Conservation (phyloP, 2,329 filamentous ascomycete genomes). For the Talaromyces funiculosus region DNA sequence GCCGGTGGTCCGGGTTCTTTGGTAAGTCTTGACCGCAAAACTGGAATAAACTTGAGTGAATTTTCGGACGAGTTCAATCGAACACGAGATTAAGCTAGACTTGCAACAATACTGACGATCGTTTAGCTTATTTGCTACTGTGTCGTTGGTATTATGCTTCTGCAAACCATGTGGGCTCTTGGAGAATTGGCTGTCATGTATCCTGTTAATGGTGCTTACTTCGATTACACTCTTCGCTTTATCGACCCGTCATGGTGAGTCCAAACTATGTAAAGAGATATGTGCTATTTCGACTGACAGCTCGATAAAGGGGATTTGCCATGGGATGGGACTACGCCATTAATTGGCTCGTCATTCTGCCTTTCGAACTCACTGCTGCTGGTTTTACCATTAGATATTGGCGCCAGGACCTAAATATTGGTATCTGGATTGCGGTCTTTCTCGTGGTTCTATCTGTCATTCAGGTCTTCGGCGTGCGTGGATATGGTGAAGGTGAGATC, state of each 20-base stretch:
- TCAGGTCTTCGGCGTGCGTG: conserved; percentile 54
- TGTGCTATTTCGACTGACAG: not conserved
- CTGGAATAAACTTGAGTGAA: not conserved
- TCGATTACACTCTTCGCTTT: conserved; percentile 57
- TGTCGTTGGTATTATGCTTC: conserved; percentile 53
- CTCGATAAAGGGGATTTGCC: conserved; percentile 36
- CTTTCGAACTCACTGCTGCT: conserved; percentile 65
- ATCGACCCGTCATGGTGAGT: conserved; percentile 53
- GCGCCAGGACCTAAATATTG: conserved; percentile 46
- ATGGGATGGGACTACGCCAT: conserved; percentile 61
- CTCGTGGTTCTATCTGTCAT: conserved; percentile 48
- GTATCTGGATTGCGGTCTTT: conserved; percentile 54
- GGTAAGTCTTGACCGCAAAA: not conserved
- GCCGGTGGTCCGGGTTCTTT: conserved; percentile 34
- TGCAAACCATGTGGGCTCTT: conserved; percentile 55
- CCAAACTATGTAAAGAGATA: not conserved
- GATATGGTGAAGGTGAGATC: conserved; percentile 27
- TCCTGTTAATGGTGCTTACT: conserved; percentile 59
- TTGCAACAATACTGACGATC: not conserved
- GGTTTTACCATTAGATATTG: conserved; percentile 52
- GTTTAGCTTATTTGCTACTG: conserved; percentile 39
- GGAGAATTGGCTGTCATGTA: conserved; percentile 58
- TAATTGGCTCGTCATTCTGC: conserved; percentile 76
- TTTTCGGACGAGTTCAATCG: not conserved
- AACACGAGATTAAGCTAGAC: not conserved